Evolutionary conservation across 2,329 filamentous ascomycete genomes (phyloP).

Genomic region (Hypoxylon sp.): DNA sequence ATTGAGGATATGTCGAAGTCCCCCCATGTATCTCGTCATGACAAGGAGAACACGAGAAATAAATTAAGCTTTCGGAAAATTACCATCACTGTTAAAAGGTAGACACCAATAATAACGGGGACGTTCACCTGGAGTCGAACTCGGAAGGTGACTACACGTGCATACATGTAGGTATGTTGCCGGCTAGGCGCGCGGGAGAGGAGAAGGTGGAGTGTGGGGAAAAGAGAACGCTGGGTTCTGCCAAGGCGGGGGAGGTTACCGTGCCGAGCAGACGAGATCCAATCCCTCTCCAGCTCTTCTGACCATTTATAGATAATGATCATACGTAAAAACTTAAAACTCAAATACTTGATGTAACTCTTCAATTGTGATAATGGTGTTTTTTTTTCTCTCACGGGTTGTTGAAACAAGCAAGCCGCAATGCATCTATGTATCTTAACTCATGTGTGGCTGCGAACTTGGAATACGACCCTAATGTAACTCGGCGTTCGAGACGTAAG

Average conservation of each 20-base stretch:
- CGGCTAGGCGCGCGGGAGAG: conserved; percentile 5
- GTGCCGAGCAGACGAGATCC: conserved; percentile 34
- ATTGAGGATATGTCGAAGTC: background rate
- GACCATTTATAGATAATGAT: conserved; percentile 37
- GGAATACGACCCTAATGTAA: conserved; percentile 32
- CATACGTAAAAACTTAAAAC: conserved; percentile 24
- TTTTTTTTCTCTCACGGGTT: conserved; percentile 17
- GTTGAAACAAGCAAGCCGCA: conserved; percentile 17
- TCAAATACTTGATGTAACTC: conserved; percentile 45
- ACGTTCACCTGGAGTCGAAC: conserved; percentile 3
- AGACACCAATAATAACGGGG: background rate
- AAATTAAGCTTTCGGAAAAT: background rate
- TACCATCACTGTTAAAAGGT: background rate
- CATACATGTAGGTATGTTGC: conserved; percentile 13
- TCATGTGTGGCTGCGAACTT: conserved; percentile 2
- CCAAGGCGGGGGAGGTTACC: conserved; percentile 43
- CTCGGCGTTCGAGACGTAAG: conserved; percentile 7
- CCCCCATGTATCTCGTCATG: background rate
- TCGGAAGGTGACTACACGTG: conserved; percentile 8
- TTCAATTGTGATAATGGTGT: conserved; percentile 16
- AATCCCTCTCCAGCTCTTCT: conserved; percentile 31
- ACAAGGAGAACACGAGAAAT: background rate
- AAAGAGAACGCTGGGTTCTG: conserved; percentile 21
- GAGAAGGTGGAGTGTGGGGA: conserved; percentile 40
- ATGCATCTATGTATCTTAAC: conserved; percentile 18